Evolutionary conservation across 2,329 filamentous ascomycete genomes (phyloP), one percentile per base, ranked within the genome.

Genomic region (Talaromyces marneffei): DNA sequence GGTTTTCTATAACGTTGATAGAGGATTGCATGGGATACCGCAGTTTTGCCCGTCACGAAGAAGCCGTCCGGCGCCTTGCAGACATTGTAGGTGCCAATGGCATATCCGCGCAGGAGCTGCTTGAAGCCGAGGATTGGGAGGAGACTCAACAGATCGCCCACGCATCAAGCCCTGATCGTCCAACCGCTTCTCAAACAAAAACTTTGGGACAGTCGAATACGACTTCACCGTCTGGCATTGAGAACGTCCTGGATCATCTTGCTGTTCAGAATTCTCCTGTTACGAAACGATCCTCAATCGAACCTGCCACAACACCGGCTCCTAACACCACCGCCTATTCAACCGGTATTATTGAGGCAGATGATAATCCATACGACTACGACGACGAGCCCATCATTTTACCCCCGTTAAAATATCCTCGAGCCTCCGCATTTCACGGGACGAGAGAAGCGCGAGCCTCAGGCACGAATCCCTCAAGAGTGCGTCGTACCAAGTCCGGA

Each of bases 1-100:
- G 92, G 4, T 87, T 96, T 69, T 82, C 85, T n/a, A 91, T 97
- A 69, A 94, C 89, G 4, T 79, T 97, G 12, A 79, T 97, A 40
- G 87, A 94, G 57, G 92, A 97, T 72, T 97, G 92, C 73, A 85
- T 96, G 60, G 92, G 92, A 10, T 96, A 88, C 70, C 85, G 90
- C 52, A 86, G 81, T 67, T 84, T 86, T 62, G 74, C 79, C 18
- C 85, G 91, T 46, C 91, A 96, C 67, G 79, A 84, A 48, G 80
- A 85, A 65, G 89, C 92, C 0, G 79, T 95, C 66, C 82, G 83
- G 57, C 85, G 86, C 59, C 87, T 96, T 72, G 81, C 85, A 2
- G 85, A 91, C 44, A 83, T 90, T 57, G 89, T 92, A 63, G 91
- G 89, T 31, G 91, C 89, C 52, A 84, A 86, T 50, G 79, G 87